These are phyloP conservation scores for Fraxinus albicans DNA, from an alignment of 305 asterid species.

Conservation along the genomic window DNA sequence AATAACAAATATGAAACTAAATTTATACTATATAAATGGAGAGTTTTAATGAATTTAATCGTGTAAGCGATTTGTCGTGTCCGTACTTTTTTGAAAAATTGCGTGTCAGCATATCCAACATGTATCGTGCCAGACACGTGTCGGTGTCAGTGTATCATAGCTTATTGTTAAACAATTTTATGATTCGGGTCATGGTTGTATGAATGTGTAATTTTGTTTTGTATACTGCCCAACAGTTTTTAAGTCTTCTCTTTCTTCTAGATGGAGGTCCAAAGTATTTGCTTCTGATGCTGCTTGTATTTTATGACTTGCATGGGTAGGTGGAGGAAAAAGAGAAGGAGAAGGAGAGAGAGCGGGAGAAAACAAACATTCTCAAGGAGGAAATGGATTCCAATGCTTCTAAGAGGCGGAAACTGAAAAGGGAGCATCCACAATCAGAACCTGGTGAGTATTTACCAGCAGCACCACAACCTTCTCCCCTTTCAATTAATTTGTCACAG, in stretches of 20 bases:
- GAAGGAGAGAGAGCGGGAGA: slow-evolving; percentile 78
- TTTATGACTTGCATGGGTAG: slow-evolving; percentile 37
- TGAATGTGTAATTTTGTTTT: neutral
- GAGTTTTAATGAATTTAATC: neutral
- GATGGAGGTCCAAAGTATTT: neutral
- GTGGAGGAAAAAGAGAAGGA: slow-evolving; percentile 62
- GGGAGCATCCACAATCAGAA: slow-evolving; percentile 82
- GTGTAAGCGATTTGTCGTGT: neutral
- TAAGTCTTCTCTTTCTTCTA: neutral
- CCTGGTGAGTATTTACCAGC: slow-evolving; percentile 92
- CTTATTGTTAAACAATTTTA: neutral
- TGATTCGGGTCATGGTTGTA: neutral
- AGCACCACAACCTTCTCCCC: slow-evolving; percentile 54
- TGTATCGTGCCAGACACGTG: too few relatives aligned
- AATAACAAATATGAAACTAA: too few relatives aligned
- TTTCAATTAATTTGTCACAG: slow-evolving; percentile 56
- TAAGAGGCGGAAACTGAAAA: slow-evolving; percentile 87
- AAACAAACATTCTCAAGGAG: slow-evolving; percentile 59
- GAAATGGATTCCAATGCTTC: slow-evolving; percentile 77
- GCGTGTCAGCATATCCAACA: too few relatives aligned
- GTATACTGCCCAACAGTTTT: neutral
- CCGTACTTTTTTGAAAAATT: too few relatives aligned
- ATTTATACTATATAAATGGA: neutral
- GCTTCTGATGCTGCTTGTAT: slow-evolving; percentile 1
- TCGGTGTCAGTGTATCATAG: too few relatives aligned